Percentiles rank a stretch among this genome's conserved stretches.
phyloP scores from a whole-genome alignment of 306 rosid genomes.

The Ziziphus jujuba region DNA sequence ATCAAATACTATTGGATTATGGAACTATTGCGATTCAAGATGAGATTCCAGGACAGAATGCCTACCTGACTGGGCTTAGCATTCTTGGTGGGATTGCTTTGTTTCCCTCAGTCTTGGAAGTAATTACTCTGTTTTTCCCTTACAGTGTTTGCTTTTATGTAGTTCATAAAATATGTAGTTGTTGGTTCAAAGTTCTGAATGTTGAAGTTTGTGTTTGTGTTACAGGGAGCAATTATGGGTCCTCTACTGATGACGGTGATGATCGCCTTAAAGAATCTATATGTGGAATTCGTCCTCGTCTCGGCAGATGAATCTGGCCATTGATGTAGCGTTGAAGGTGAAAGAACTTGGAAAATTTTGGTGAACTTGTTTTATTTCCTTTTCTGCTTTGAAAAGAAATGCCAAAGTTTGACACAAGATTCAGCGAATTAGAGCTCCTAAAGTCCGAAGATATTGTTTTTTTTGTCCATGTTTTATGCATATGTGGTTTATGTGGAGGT shows the following conservation, averaged over 20 bases:
- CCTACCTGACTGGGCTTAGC: slow-evolving; percentile 43
- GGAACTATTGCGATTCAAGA: slow-evolving; percentile 40
- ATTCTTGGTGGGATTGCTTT: slow-evolving; percentile 44
- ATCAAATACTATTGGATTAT: slow-evolving; percentile 38
- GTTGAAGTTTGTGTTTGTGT: background rate
- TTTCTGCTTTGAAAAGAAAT: too few species aligned
- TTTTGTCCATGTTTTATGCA: too few species aligned
- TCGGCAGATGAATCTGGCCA: slow-evolving; percentile 5
- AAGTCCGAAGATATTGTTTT: too few species aligned
- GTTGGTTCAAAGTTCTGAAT: background rate
- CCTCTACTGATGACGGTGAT: slow-evolving; percentile 44
- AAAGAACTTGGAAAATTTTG: too few species aligned
- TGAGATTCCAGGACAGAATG: slow-evolving; percentile 45
- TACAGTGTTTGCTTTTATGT: background rate
- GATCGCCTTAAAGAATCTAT: slow-evolving; percentile 37
- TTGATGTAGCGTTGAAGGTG: slow-evolving; percentile 1
- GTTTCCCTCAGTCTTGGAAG: slow-evolving; percentile 38
- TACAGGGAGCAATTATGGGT: slow-evolving; percentile 43
- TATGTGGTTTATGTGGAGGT: too few species aligned
- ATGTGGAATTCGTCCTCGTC: slow-evolving; percentile 41
- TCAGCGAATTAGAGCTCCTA: too few species aligned
- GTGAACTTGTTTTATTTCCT: too few species aligned
- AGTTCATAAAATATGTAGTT: background rate
- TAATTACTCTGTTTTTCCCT: slow-evolving; percentile 2
- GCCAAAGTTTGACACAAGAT: too few species aligned